Evolutionary conservation across 805 yeast genomes (phyloP), one percentile per base, ranked within the genome.

Genomic region (Cyberlindnera veronae): DNA sequence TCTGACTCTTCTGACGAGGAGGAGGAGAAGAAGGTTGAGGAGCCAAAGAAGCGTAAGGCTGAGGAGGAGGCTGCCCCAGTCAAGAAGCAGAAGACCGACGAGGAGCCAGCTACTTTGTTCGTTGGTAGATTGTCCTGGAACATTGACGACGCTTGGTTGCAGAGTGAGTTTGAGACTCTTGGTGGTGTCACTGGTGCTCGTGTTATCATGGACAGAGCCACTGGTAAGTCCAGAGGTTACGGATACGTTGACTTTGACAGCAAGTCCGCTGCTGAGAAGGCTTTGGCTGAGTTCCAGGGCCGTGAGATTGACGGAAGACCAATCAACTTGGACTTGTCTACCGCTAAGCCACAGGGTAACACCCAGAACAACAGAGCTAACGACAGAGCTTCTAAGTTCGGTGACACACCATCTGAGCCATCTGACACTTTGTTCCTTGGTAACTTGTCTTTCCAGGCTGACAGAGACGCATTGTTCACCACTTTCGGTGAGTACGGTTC

Each of bases 41-140:
- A 50, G 36, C 53, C 63, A 29, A 55, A 50, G 67, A 39, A 69
- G 67, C 50, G 60, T 51, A 61, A 60, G 49, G 58, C 54, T 38
- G 68, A 63, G 46, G 69, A 60, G 41, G 66, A 60, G 44, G 50
- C 49, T 32, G 47, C 64, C 46, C 56, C 61, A 54, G 57, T 51
- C 18, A 55, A 51, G 68, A 39, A 69, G 66, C 52, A 57, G 50
- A 63, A 60, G 54, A 57, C 54, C 38, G 64, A 62, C 49, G 68
- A 60, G 42, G 95, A 83, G 67, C 83, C 89, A 55, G 85, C 91
- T 45, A 91, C 98, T 46, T 66, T 93, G 51, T 93, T 93, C 59
- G 98, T 90, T 51, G 99, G 99, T 59, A 83, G 98, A 72, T 78
- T 93, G 60, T 89, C 98, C 16, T 93, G 98, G 98, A 84, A 81